These are phyloP conservation scores for Aspergillus sp. DNA, from an alignment of 2,329 filamentous ascomycete species.

Conservation along the genomic window DNA sequence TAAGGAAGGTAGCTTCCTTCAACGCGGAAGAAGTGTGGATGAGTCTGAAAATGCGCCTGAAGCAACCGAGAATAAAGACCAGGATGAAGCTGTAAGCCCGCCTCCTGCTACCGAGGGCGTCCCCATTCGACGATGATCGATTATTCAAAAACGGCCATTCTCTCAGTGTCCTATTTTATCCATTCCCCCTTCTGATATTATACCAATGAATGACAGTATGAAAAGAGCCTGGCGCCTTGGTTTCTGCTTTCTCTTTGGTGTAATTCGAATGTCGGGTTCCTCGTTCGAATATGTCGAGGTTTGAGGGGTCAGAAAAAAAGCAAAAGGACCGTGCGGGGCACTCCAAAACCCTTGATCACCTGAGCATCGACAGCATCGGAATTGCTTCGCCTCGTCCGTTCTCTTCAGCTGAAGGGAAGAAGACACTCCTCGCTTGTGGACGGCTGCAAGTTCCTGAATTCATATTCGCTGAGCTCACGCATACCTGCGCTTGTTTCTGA, in stretches of 20 bases:
- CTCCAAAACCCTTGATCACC: constrained; percentile 2
- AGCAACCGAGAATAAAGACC: constrained; percentile 35
- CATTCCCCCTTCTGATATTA: constrained; percentile 1
- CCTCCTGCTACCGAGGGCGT: constrained; percentile 54
- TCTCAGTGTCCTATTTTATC: neutral
- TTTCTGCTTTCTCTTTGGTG: constrained; percentile 19
- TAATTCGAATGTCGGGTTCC: constrained; percentile 8
- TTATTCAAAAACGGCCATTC: neutral
- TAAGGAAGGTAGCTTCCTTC: constrained; percentile 85
- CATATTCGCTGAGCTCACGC: constrained; percentile 1
- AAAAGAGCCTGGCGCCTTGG: constrained; percentile 39
- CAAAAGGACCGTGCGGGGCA: constrained; percentile 8
- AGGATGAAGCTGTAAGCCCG: constrained; percentile 47
- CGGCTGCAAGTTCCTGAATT: neutral
- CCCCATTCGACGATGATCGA: constrained; percentile 61
- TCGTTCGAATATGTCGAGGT: neutral
- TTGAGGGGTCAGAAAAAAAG: constrained; percentile 7
- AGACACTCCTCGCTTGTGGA: neutral
- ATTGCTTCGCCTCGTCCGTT: neutral
- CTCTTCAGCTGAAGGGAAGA: neutral
- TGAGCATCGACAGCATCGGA: constrained; percentile 1
- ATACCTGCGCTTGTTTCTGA: neutral
- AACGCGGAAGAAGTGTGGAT: constrained; percentile 74
- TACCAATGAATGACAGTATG: constrained; percentile 23
- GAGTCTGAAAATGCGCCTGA: constrained; percentile 31